These are phyloP conservation scores for Cladosporium cucumerinum DNA, from an alignment of 2,329 filamentous ascomycete genomes.

Conservation along the genomic window DNA sequence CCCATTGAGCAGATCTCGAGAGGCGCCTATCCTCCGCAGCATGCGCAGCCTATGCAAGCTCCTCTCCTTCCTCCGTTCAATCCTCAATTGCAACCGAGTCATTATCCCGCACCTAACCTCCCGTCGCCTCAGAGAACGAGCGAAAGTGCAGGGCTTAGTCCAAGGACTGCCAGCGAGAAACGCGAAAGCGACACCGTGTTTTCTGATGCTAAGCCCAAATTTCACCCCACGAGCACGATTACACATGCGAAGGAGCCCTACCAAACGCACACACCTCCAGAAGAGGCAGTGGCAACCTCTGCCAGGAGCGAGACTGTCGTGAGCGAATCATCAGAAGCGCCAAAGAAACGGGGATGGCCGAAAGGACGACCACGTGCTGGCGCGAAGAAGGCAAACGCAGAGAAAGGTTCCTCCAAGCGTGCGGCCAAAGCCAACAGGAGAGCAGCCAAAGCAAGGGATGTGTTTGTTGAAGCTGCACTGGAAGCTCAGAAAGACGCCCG, in stretches of 20 bases:
- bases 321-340: conserved; percentile 24
- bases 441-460: conserved; percentile 9
- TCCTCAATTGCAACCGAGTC: conserved; percentile 20
- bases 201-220: neutral
- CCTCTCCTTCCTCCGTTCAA: conserved; percentile 30
- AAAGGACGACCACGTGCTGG: conserved; percentile 47
- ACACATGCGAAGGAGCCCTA: conserved; percentile 18
- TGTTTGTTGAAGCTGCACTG: conserved; percentile 10
- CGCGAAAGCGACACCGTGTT: neutral
- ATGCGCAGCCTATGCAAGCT: conserved; percentile 27
- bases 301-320: conserved; percentile 26
- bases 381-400: conserved; percentile 33
- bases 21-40: conserved; percentile 26
- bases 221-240: neutral
- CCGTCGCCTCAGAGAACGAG: conserved; percentile 27
- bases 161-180: conserved; percentile 8
- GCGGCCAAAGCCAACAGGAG: conserved; percentile 32
- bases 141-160: conserved; percentile 17
- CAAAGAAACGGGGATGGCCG: conserved; percentile 39
- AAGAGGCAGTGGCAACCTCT: conserved; percentile 28
- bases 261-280: conserved; percentile 41
- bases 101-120: conserved; percentile 18
- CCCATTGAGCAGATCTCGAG: conserved; percentile 20
- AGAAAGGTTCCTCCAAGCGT: conserved; percentile 21
- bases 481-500: conserved; percentile 10